Evolutionary conservation across 2,329 filamentous ascomycete genomes (phyloP), one percentile per base, ranked within the genome.

Genomic region (Phialemonium atrogriseum): DNA sequence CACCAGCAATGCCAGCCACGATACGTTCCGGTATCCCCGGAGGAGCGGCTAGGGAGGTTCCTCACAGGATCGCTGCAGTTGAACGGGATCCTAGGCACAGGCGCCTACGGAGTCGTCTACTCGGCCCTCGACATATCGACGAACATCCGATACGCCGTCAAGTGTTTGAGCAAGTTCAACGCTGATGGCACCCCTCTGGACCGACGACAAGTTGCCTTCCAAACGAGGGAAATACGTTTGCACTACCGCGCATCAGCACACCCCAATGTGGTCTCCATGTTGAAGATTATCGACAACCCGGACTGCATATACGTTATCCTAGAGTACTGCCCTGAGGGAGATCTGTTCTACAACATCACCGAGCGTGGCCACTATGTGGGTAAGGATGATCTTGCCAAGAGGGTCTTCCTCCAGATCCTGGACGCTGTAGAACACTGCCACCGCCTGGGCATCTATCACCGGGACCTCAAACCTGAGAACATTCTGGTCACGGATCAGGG

Each of bases 391-490:
- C 73, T 94, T 55, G 84, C 83, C 68, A 86, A 81, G 65, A 76
- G 76, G 45, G 81, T 87, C 35, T 96, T 96, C 59, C 76, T 96
- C 41, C 91, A 98, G 61, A 85, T 98, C 51, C 62, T 98, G 71
- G 84, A 95, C 70, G 91, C 91, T 58, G 89, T 96, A 43, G 83
- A 91, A 55, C 85, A 88, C 63, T 96, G 91, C 73, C 91, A 98
- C 61, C 77, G 76, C 45, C 66, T 87, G 50, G 87, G 88, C 51
- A 94, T 98, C 55, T 98, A 94, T 69, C 91, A 98, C 61, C 74
- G 91, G 60, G 91, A 98, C 58, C 70, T 98, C 41, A 98, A 98
- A 71, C 91, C 91, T 37, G 91, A 98, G 68, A 98, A 98, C 60
- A 86, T 98, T 45, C 67, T 98, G 52, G 89, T 98, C 35, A 83